Evolutionary conservation across 192 early-diverging fungal species (phyloP).

Genomic region (Coemansia sp.): DNA sequence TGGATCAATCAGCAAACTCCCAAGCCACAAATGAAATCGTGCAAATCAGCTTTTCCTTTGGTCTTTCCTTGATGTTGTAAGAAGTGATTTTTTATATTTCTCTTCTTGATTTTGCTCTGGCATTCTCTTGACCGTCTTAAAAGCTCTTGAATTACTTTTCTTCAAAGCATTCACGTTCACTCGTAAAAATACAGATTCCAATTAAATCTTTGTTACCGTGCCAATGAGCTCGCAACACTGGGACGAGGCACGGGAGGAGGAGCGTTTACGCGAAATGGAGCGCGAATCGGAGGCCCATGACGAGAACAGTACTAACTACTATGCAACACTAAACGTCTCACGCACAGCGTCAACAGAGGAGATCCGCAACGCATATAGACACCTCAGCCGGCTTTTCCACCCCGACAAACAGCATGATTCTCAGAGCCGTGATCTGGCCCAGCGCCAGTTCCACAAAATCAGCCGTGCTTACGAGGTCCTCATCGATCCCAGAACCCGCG

Average conservation of each 20-base stretch:
- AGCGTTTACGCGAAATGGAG: constrained; percentile 31
- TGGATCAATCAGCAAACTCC: neutral
- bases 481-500: constrained; percentile 70
- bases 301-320: constrained; percentile 57
- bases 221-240: constrained; percentile 22
- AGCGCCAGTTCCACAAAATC: constrained; percentile 74
- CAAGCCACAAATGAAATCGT: neutral
- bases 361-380: constrained; percentile 74
- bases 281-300: constrained; percentile 12
- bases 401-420: constrained; percentile 73
- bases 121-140: too few relatives aligned
- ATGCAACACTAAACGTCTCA: constrained; percentile 68
- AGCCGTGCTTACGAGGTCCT: constrained; percentile 85
- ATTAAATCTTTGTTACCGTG: neutral
- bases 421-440: constrained; percentile 65
- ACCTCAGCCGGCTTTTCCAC: constrained; percentile 73
- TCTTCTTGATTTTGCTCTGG: too few relatives aligned
- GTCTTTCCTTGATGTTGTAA: too few relatives aligned
- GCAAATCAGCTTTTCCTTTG: neutral
- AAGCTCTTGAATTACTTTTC: too few relatives aligned
- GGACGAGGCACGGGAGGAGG: constrained; percentile 40
- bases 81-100: too few relatives aligned
- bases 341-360: constrained; percentile 58
- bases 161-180: too few relatives aligned
- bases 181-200: neutral